phyloP scores from a whole-genome alignment of 139 green algal genomes.

The Chlorella vulgaris region DNA sequence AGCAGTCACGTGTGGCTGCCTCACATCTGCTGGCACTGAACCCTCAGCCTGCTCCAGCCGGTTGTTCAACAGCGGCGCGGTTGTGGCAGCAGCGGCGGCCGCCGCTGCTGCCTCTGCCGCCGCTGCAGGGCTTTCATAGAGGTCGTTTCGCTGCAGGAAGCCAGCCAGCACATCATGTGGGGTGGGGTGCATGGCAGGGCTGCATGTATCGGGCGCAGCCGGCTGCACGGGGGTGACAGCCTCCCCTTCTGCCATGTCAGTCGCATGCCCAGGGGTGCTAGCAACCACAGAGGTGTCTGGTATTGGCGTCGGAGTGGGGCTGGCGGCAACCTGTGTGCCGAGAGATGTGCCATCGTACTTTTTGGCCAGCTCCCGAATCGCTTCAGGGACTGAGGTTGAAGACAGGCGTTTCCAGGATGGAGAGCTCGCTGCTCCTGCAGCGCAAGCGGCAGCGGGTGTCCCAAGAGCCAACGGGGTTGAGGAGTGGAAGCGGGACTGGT shows the following conservation, averaged over 20 bases:
- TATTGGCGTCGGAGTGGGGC: too few species aligned
- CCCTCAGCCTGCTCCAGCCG: not conserved
- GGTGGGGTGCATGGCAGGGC: slow-evolving; percentile 22
- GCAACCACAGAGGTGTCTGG: too few species aligned
- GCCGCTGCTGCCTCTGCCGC: not conserved
- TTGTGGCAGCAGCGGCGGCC: not conserved
- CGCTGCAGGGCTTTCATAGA: slow-evolving; percentile 25
- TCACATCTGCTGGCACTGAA: not conserved
- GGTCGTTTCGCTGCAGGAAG: slow-evolving; percentile 24
- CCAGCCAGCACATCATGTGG: slow-evolving; percentile 18
- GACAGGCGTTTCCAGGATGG: slow-evolving; percentile 41
- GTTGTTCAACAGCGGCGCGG: too few species aligned
- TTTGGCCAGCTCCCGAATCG: slow-evolving; percentile 36
- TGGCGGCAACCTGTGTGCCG: not conserved
- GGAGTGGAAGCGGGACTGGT: too few species aligned
- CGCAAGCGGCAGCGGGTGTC: too few species aligned
- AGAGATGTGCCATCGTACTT: slow-evolving; percentile 12
- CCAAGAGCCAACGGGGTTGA: too few species aligned
- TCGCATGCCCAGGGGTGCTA: not conserved
- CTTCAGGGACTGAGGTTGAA: slow-evolving; percentile 31
- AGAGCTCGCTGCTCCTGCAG: slow-evolving; percentile 4
- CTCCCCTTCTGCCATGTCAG: not conserved
- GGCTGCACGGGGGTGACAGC: not conserved
- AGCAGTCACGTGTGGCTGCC: not conserved
- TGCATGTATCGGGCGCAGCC: not conserved